These are phyloP conservation scores for Pleurotus giganteus DNA, from an alignment of 768 basidiomycete genomes.

Conservation along the genomic window DNA sequence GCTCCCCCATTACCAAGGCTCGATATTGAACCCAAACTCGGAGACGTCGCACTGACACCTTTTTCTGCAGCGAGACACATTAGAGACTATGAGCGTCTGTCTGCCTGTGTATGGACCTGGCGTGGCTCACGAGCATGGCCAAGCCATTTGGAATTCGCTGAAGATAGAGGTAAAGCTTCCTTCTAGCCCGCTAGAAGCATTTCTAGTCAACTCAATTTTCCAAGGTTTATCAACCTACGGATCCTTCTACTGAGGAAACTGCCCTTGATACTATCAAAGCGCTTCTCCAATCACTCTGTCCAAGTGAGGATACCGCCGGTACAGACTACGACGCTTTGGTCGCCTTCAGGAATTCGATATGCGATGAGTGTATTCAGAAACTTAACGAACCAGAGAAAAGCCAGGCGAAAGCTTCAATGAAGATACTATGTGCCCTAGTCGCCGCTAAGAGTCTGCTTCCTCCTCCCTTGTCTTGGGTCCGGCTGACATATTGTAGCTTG, in stretches of 20 bases:
- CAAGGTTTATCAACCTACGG: constrained; percentile 92
- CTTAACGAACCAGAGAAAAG: constrained; percentile 91
- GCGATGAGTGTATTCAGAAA: constrained; percentile 76
- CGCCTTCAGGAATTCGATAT: constrained; percentile 66
- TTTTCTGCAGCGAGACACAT: constrained; percentile 70
- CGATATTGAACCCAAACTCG: neutral
- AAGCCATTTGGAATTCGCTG: constrained; percentile 85
- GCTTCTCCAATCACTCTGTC: constrained; percentile 75
- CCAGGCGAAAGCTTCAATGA: constrained; percentile 85
- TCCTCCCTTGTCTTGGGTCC: constrained; percentile 5
- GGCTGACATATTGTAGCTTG: constrained; percentile 44
- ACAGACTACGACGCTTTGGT: constrained; percentile 44
- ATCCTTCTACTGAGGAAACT: constrained; percentile 66
- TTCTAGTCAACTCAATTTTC: neutral
- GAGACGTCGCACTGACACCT: too few species aligned
- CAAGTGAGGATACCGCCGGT: constrained; percentile 35
- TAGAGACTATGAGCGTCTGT: constrained; percentile 73
- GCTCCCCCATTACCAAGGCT: constrained; percentile 85
- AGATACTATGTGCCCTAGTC: constrained; percentile 76
- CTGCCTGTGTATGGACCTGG: constrained; percentile 81
- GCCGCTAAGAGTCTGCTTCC: constrained; percentile 66
- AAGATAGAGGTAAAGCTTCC: constrained; percentile 74
- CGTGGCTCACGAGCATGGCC: constrained; percentile 58
- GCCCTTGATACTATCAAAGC: constrained; percentile 71
- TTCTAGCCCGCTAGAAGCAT: neutral